phyloP scores from a whole-genome alignment of 805 yeast species.

The Ogataea polymorpha region DNA sequence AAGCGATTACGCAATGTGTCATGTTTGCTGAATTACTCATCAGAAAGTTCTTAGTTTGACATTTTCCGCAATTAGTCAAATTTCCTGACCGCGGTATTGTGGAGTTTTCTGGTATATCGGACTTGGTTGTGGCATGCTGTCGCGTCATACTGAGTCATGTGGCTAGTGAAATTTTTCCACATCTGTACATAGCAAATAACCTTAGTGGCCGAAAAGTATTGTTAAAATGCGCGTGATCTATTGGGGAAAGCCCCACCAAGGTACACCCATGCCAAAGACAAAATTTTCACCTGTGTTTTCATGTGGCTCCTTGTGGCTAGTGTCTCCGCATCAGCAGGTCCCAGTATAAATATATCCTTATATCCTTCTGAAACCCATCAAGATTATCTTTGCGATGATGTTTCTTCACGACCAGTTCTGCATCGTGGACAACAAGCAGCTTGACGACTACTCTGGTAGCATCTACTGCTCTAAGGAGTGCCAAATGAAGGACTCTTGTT shows the following conservation, averaged over 20 bases:
- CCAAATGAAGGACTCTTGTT: constrained; percentile 17
- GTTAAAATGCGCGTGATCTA: constrained; percentile 1
- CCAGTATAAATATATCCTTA: constrained; percentile 6
- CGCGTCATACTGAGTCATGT: background rate
- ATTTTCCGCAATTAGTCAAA: background rate
- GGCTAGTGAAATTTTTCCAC: background rate
- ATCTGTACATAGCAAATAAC: constrained; percentile 2
- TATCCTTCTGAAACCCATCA: background rate
- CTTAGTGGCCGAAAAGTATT: background rate
- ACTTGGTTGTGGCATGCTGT: constrained; percentile 3
- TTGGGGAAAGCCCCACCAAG: constrained; percentile 5
- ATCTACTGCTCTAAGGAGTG: constrained; percentile 24
- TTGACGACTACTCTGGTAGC: constrained; percentile 5
- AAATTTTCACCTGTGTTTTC: background rate
- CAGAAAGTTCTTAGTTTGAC: background rate
- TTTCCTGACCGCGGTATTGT: constrained; percentile 1
- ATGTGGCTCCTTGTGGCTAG: constrained; percentile 6
- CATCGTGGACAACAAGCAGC: constrained; percentile 23
- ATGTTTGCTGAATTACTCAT: background rate
- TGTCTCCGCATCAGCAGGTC: constrained; percentile 3
- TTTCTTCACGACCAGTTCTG: constrained; percentile 25
- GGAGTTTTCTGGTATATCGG: constrained; percentile 11
- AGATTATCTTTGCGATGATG: constrained; percentile 4
- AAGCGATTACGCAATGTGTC: constrained; percentile 9
- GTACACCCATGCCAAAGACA: background rate